Evolutionary conservation across 1,139 yeast genomes (phyloP).

Genomic region (Pichia sp.): DNA sequence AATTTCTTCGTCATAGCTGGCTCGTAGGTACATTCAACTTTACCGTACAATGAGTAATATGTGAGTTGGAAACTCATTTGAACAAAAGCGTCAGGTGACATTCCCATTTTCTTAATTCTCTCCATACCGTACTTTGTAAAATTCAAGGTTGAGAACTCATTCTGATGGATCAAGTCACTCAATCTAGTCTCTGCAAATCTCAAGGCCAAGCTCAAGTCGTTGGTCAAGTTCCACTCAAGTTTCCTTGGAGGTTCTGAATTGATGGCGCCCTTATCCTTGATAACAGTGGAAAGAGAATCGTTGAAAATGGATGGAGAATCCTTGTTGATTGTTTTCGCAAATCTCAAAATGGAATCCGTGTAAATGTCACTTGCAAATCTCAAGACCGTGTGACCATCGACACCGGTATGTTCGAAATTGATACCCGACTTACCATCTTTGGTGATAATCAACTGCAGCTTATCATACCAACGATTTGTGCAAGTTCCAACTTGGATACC

Average conservation of each 20-base stretch:
- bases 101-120: constrained; percentile 75
- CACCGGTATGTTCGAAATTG: constrained; percentile 93
- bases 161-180: constrained; percentile 81
- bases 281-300: constrained; percentile 1
- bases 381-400: constrained; percentile 90
- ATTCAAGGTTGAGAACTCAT: constrained; percentile 78
- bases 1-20: constrained; percentile 93
- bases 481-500: constrained; percentile 93
- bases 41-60: constrained; percentile 85
- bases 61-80: constrained; percentile 95
- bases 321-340: constrained; percentile 76
- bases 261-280: neutral
- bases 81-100: constrained; percentile 90
- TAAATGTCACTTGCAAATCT: constrained; percentile 85
- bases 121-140: constrained; percentile 72
- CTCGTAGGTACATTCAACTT: constrained; percentile 89
- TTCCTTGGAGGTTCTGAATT: constrained; percentile 49
- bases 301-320: constrained; percentile 79
- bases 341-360: constrained; percentile 81
- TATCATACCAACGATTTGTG: constrained; percentile 93
- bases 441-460: constrained; percentile 83
- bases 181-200: constrained; percentile 89
- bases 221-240: constrained; percentile 80
- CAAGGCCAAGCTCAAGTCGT: constrained; percentile 69
- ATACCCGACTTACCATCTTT: constrained; percentile 90